Percentiles rank a stretch among this genome's conserved stretches.
Evolutionary conservation across 78 protist species (phyloP).

Genomic region (Dictyostelium brefeldianum): DNA sequence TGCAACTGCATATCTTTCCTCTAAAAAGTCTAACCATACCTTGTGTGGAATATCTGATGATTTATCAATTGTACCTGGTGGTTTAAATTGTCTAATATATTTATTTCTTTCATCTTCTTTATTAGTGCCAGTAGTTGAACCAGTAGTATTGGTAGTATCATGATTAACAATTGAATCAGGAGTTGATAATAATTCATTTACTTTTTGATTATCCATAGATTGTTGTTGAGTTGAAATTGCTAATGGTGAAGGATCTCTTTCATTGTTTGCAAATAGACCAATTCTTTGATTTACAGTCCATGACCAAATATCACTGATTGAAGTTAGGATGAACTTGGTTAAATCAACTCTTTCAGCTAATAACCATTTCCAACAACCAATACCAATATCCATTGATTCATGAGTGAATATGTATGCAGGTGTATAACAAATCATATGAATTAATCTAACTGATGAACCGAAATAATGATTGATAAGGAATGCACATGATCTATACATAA

Average conservation of each 20-base stretch:
- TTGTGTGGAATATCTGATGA: slow-evolving; percentile 80
- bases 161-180: not conserved
- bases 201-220: slow-evolving; percentile 4
- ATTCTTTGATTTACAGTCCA: slow-evolving; percentile 85
- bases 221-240: slow-evolving; percentile 24
- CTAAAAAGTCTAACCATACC: slow-evolving; percentile 75
- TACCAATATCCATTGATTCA: slow-evolving; percentile 66
- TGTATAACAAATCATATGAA: slow-evolving; percentile 79
- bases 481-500: slow-evolving; percentile 69
- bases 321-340: slow-evolving; percentile 56
- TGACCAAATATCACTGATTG: slow-evolving; percentile 81
- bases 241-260: slow-evolving; percentile 68
- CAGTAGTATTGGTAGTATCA: not conserved
- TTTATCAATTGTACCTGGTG: slow-evolving; percentile 35
- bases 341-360: slow-evolving; percentile 77
- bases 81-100: slow-evolving; percentile 5
- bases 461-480: slow-evolving; percentile 65
- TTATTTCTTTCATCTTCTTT: not conserved
- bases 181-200: not conserved
- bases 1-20: slow-evolving; percentile 74
- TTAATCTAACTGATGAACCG: slow-evolving; percentile 39
- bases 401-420: slow-evolving; percentile 71
- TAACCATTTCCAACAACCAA: slow-evolving; percentile 87
- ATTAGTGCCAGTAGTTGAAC: not conserved
- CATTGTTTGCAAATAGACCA: slow-evolving; percentile 80